Evolutionary conservation across 345 rosid species (phyloP).

Genomic region (Zanthoxylum bungeanum): DNA sequence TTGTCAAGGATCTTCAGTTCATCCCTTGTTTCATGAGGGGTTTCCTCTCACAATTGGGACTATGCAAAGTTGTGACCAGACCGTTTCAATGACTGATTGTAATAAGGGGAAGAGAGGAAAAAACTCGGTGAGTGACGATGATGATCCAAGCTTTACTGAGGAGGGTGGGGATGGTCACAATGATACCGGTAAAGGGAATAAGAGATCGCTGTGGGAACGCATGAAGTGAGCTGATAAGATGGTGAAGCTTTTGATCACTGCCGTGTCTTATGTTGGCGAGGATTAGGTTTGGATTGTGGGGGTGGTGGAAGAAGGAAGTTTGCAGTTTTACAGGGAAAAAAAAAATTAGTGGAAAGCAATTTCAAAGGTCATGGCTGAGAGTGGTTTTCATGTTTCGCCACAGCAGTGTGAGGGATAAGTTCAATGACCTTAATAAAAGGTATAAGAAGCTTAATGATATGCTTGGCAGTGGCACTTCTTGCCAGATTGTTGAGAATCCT

Average conservation of each 20-base stretch:
- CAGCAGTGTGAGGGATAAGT: conserved; percentile 98
- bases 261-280: conserved; percentile 83
- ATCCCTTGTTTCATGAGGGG: conserved; percentile 48
- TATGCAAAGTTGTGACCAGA: conserved; percentile 56
- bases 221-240: conserved; percentile 95
- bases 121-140: conserved; percentile 71
- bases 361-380: conserved; percentile 87
- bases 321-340: conserved; percentile 76
- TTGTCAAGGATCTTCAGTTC: conserved; percentile 39
- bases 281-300: conserved; percentile 49
- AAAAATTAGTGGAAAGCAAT: conserved; percentile 92
- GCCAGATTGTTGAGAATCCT: conserved; percentile 91
- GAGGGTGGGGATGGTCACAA: conserved; percentile 61
- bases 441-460: conserved; percentile 91
- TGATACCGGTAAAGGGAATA: conserved; percentile 49
- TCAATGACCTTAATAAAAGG: conserved; percentile 87
- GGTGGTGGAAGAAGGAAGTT: conserved; percentile 65
- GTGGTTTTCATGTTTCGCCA: conserved; percentile 80
- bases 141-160: conserved; percentile 74
- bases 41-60: conserved; percentile 75
- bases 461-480: conserved; percentile 91
- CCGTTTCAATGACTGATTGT: conserved; percentile 39
- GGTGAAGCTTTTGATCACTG: conserved; percentile 88
- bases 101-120: conserved; percentile 61
- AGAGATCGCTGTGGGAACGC: conserved; percentile 83